Evolutionary conservation across 441 rosid genomes (phyloP), one percentile per base, ranked within the genome.

Genomic region (Sinapis alba): DNA sequence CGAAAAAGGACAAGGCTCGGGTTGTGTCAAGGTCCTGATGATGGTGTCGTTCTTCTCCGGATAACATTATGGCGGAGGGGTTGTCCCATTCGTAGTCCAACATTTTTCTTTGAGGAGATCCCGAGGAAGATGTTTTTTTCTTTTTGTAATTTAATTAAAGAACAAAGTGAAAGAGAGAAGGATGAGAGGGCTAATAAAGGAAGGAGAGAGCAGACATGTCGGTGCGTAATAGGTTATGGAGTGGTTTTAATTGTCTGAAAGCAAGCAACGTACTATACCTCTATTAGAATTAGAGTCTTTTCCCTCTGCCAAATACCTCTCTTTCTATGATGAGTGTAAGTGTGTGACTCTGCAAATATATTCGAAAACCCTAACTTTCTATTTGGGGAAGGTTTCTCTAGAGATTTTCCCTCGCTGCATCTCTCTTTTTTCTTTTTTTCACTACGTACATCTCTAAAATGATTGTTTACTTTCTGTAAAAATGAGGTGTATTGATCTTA

Each of bases 31-130:
- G 50, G 12, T 82, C 86, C 53, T 45, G 53, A 18, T 81, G 84
- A 20, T 81, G 84, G 28, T 75, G 81, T 19, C 77, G 41, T 0
- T 85, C 81, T 10, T 85, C 94, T 1, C 82, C 84, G 3, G 92
- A 70, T 8, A 88, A 62, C 64, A 91, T 81, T 7, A 90, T 76
- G 0, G 83, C 32, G 0, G 96, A 79, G 2, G 92, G 84, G 83
- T 88, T 91, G 63, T 88, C 92, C 99, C 99, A 95, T 68, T 89
- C 97, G 83, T 93, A 95, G 70, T 88, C 98, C 86, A 91, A 58
- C 99, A 95, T 95, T 78, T 74, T 83, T 41, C 36, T 19, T 36
- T 9, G 21, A 27, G 66, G 74, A 70, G 70, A 79, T 69, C 75
- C 73, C 74, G 68, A 58, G 76, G 67, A 65, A 75, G 78, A 71